Percentiles rank a stretch among this genome's conserved stretches.
Conservation (phyloP, 2,329 filamentous ascomycete genomes). For the Colletotrichum ledebouriae region DNA sequence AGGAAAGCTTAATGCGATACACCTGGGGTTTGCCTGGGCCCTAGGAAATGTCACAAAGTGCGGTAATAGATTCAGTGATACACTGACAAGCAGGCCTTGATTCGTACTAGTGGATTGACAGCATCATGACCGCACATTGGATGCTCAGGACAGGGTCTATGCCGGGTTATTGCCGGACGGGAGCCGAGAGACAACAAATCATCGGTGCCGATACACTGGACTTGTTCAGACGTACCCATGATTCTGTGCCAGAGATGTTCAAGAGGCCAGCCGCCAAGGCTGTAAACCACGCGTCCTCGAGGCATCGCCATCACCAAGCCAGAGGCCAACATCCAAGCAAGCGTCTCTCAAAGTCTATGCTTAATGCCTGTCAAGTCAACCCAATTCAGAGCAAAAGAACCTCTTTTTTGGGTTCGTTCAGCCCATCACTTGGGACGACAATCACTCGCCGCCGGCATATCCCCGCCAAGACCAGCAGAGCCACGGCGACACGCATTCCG, state of each 20-base stretch:
- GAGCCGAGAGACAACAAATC: slow-evolving; percentile 1
- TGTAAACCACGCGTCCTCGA: background rate
- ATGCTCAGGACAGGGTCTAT: background rate
- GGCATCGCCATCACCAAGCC: background rate
- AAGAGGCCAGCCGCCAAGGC: background rate
- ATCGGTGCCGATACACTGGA: slow-evolving; percentile 11
- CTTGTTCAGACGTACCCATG: background rate
- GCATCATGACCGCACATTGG: slow-evolving; percentile 13
- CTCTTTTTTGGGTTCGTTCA: slow-evolving; percentile 1
- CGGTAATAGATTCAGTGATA: background rate
- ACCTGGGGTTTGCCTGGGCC: slow-evolving; percentile 12
- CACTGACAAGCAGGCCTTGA: background rate
- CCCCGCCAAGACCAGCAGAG: slow-evolving; percentile 39
- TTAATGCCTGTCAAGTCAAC: background rate
- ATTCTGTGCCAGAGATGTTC: background rate
- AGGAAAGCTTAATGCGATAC: slow-evolving; percentile 36
- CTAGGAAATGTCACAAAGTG: slow-evolving; percentile 2
- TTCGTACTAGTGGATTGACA: too few relatives aligned
- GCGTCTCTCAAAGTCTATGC: background rate
- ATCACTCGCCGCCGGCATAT: slow-evolving; percentile 30
- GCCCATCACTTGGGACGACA: slow-evolving; percentile 21
- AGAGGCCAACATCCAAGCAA: background rate
- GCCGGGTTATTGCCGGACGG: slow-evolving; percentile 9
- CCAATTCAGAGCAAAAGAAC: background rate
- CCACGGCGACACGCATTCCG: slow-evolving; percentile 35